A percentile compares a stretch with the other conserved stretches of the same genome.
Evolutionary conservation across 2,329 filamentous ascomycete species (phyloP).

Genomic region (Aspergillus arachidicola): DNA sequence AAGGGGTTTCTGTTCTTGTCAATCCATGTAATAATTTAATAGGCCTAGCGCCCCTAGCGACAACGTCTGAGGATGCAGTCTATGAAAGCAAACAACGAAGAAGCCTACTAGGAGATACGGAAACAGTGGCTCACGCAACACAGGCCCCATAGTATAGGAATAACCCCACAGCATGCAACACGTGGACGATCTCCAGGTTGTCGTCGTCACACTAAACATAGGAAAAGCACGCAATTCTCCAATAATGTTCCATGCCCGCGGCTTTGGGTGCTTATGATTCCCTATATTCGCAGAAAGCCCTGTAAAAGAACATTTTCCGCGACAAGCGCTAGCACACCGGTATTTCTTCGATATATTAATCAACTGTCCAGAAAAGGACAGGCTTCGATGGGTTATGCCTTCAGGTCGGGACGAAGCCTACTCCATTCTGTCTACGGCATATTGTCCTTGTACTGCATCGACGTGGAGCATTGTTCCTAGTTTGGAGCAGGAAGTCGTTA

Average conservation of each 20-base stretch:
- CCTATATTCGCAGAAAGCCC: not conserved
- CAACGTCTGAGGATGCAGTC: not conserved
- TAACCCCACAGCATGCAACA: conserved; percentile 1
- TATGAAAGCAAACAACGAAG: conserved; percentile 5
- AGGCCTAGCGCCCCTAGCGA: not conserved
- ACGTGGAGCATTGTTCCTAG: conserved; percentile 10
- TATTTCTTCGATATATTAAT: not conserved
- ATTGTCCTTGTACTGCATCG: conserved; percentile 11
- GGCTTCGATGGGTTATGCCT: not conserved
- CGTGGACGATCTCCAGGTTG: conserved; percentile 4
- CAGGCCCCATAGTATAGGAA: not conserved
- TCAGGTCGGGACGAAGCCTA: not conserved
- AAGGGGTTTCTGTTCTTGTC: not conserved
- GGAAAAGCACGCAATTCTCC: not conserved
- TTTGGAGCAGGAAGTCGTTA: conserved; percentile 8
- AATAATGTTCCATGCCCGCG: not conserved
- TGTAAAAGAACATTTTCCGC: not conserved
- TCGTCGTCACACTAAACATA: conserved; percentile 1
- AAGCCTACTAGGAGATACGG: not conserved
- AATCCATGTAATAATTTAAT: not conserved
- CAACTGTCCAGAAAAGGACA: conserved; percentile 14
- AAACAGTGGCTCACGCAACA: not conserved
- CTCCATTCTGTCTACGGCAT: not conserved
- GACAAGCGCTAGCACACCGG: conserved; percentile 7
- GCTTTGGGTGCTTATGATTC: not conserved